Conservation (phyloP, 1,284 basidiomycete genomes). For the Volvariella surrecta region DNA sequence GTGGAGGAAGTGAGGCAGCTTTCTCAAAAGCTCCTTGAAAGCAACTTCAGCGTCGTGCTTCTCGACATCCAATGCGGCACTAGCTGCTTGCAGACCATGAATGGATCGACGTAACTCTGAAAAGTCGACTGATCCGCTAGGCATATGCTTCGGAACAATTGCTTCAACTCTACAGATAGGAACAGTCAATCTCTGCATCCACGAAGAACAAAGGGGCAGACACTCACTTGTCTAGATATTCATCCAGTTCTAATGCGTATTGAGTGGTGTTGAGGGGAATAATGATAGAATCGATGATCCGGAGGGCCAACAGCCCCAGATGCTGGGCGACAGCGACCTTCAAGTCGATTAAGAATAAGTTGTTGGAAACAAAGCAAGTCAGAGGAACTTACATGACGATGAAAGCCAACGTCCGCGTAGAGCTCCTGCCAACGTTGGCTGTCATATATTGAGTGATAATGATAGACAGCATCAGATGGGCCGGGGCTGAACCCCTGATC, state of each 20-base stretch:
- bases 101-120: slow-evolving; percentile 40
- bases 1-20: slow-evolving; percentile 20
- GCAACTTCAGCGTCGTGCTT: slow-evolving; percentile 35
- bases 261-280: slow-evolving; percentile 74
- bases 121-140: slow-evolving; percentile 30
- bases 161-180: slow-evolving; percentile 28
- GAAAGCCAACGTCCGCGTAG: slow-evolving; percentile 73
- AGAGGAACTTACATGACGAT: slow-evolving; percentile 47
- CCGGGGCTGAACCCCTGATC: slow-evolving; percentile 36
- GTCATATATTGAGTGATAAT: slow-evolving; percentile 83
- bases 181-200: slow-evolving; percentile 4
- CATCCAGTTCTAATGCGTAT: slow-evolving; percentile 55
- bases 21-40: slow-evolving; percentile 30
- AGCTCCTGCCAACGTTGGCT: slow-evolving; percentile 65
- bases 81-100: slow-evolving; percentile 39
- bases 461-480: slow-evolving; percentile 58
- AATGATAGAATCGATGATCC: slow-evolving; percentile 51
- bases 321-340: slow-evolving; percentile 49
- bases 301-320: slow-evolving; percentile 53
- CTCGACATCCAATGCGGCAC: slow-evolving; percentile 46
- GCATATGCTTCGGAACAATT: slow-evolving; percentile 26
- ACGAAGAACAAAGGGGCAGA: slow-evolving; percentile 4
- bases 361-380: not conserved
- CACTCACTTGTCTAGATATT: slow-evolving; percentile 49
- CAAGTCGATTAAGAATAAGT: slow-evolving; percentile 5